Evolutionary conservation across 1,139 yeast genomes (phyloP).

Genomic region (Candida sanyaensis): DNA sequence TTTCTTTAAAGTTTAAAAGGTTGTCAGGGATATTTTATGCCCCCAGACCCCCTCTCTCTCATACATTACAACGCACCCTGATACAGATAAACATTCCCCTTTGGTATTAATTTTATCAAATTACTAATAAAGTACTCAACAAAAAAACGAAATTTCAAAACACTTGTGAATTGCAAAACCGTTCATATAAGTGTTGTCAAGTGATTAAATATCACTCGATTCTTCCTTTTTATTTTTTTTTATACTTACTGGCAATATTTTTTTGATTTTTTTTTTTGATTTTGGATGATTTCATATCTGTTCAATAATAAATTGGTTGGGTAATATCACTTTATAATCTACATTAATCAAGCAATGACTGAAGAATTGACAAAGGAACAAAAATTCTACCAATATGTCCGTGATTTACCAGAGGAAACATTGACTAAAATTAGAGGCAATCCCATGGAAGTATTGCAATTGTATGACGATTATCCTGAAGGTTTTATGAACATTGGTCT

Average conservation of each 20-base stretch:
- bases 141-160: no score
- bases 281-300: neutral
- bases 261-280: neutral
- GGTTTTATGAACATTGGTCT: conserved; percentile 36
- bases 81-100: no score
- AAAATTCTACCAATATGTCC: conserved; percentile 23
- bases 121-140: no score
- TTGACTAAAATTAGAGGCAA: conserved; percentile 23
- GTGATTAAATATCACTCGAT: neutral
- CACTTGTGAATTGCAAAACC: no score
- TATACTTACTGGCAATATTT: neutral
- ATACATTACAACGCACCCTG: no score
- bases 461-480: conserved; percentile 29
- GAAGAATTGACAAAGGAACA: conserved; percentile 19
- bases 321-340: neutral
- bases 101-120: no score
- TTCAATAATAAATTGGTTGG: neutral
- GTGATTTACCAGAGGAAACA: conserved; percentile 22
- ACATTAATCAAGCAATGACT: neutral
- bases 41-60: no score
- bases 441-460: conserved; percentile 31
- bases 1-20: no score
- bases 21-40: no score
- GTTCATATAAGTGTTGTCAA: neutral
- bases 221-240: neutral